These are phyloP conservation scores for Pittosporum tobira DNA, from an alignment of 129 eudicot species.

Conservation along the genomic window DNA sequence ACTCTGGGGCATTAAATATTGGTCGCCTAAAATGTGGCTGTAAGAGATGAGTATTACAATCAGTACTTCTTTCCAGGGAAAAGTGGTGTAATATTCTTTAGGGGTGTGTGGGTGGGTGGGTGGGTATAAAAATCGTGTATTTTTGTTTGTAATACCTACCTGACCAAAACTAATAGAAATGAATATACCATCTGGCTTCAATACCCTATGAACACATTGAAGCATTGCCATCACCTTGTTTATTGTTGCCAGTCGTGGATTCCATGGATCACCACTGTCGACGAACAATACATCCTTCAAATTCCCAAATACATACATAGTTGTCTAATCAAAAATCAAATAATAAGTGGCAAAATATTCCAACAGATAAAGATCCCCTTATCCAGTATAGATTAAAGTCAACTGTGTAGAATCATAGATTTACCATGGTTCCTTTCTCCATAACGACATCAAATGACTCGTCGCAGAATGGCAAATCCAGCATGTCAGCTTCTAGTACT, in stretches of 20 bases:
- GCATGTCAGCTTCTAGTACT: slow-evolving; percentile 82
- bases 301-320: slow-evolving; percentile 25
- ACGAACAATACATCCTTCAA: slow-evolving; percentile 99
- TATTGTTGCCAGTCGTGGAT: slow-evolving; percentile 56
- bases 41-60: slow-evolving; percentile 11
- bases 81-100: too few relatives aligned
- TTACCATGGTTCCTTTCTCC: slow-evolving; percentile 98
- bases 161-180: slow-evolving; percentile 95
- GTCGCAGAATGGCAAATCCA: slow-evolving; percentile 69
- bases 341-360: not conserved
- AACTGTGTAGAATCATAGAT: not conserved
- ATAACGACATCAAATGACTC: slow-evolving; percentile 85
- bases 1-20: slow-evolving; percentile 55
- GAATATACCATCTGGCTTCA: slow-evolving; percentile 75
- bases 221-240: slow-evolving; percentile 78
- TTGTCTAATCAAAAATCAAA: slow-evolving; percentile 19
- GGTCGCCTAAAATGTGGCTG: slow-evolving; percentile 98
- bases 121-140: too few relatives aligned
- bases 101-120: too few relatives aligned
- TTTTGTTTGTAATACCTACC: slow-evolving; percentile 55
- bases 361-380: slow-evolving; percentile 1
- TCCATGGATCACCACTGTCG: slow-evolving; percentile 99
- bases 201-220: slow-evolving; percentile 75
- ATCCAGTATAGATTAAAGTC: not conserved
- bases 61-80: not conserved